These are phyloP conservation scores for Raffaelea albimanens DNA, from an alignment of 2,329 filamentous ascomycete genomes.

Conservation along the genomic window DNA sequence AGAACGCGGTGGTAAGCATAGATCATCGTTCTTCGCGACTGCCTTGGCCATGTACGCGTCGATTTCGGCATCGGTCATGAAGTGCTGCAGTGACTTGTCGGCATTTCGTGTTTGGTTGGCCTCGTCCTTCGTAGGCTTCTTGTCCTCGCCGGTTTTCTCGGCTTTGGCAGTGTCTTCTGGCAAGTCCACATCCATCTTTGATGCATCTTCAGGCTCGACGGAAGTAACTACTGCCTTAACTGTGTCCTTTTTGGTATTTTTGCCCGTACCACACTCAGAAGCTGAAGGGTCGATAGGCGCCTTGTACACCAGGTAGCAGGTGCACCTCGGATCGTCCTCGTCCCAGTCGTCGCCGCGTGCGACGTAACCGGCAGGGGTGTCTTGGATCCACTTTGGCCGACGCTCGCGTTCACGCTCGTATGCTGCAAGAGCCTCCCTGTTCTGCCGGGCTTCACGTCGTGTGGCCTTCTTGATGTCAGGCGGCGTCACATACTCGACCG, in stretches of 20 bases:
- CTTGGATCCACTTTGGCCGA: slow-evolving; percentile 86
- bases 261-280: not conserved
- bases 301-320: slow-evolving; percentile 69
- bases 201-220: not conserved
- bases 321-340: slow-evolving; percentile 63
- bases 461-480: slow-evolving; percentile 78
- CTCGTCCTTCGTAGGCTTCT: not conserved
- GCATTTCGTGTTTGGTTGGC: not conserved
- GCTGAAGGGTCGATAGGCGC: slow-evolving; percentile 38
- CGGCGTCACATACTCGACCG: slow-evolving; percentile 85
- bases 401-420: slow-evolving; percentile 80
- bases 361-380: slow-evolving; percentile 80
- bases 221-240: not conserved
- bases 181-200: slow-evolving; percentile 9
- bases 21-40: slow-evolving; percentile 50
- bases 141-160: not conserved
- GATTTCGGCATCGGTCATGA: slow-evolving; percentile 46
- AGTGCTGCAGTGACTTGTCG: slow-evolving; percentile 8
- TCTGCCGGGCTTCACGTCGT: slow-evolving; percentile 67
- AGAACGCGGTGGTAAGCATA: slow-evolving; percentile 64
- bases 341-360: slow-evolving; percentile 69
- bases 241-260: too few species aligned
- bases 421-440: slow-evolving; percentile 70
- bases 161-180: not conserved
- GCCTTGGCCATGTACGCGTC: slow-evolving; percentile 69